phyloP scores from a whole-genome alignment of 164 flowering plant genomes.

The Umbilicus rupestris region DNA sequence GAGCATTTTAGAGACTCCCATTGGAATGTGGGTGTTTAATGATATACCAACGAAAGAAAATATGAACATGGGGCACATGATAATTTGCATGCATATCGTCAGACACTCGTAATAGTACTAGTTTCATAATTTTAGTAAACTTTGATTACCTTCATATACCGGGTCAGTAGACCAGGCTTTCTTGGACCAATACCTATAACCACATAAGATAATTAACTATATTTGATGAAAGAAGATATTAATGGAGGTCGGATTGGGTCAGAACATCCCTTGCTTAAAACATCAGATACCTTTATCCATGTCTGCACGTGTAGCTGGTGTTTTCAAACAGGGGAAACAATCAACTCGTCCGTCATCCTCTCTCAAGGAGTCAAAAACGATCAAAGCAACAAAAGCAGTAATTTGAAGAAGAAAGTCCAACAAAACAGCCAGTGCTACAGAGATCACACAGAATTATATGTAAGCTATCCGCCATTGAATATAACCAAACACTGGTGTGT shows the following conservation, averaged over 20 bases:
- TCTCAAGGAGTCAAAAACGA: slow-evolving; percentile 76
- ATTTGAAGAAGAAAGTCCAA: slow-evolving; percentile 96
- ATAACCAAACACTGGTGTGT: not conserved
- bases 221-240: not conserved
- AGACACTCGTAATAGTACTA: not conserved
- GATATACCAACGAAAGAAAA: too few species aligned
- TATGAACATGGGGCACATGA: not conserved
- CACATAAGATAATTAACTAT: slow-evolving; percentile 9
- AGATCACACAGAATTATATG: slow-evolving; percentile 6
- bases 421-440: slow-evolving; percentile 89
- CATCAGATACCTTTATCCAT: slow-evolving; percentile 40
- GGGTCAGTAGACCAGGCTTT: slow-evolving; percentile 62
- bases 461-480: not conserved
- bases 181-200: slow-evolving; percentile 45
- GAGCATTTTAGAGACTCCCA: too few species aligned
- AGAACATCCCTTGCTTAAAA: not conserved
- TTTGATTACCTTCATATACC: slow-evolving; percentile 81
- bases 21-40: too few species aligned
- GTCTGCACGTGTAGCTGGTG: slow-evolving; percentile 28
- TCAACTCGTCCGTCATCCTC: slow-evolving; percentile 79
- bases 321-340: slow-evolving; percentile 83
- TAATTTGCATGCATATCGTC: not conserved
- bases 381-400: slow-evolving; percentile 94
- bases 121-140: not conserved
- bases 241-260: not conserved